Conservation (phyloP, 2,329 filamentous ascomycete species). For the Cordyceps pruinosa region DNA sequence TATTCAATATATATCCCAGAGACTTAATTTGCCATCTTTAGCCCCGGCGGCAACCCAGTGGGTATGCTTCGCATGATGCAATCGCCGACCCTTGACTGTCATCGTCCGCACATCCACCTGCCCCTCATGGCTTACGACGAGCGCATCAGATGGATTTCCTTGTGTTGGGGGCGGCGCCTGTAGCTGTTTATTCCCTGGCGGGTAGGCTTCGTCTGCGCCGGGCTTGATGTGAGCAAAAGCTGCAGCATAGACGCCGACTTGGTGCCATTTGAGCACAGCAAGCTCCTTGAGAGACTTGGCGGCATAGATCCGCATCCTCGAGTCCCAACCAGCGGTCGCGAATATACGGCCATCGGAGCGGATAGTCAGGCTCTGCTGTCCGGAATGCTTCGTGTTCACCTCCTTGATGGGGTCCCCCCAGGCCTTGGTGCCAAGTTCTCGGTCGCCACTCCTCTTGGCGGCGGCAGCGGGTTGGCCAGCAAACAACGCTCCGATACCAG, state of each 20-base stretch:
- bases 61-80: constrained; percentile 56
- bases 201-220: neutral
- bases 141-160: neutral
- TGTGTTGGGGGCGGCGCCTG: neutral
- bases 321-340: constrained; percentile 90
- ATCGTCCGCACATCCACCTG: neutral
- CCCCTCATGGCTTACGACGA: constrained; percentile 10
- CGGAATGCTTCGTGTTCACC: constrained; percentile 77
- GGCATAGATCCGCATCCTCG: constrained; percentile 72
- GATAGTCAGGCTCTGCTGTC: constrained; percentile 74
- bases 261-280: constrained; percentile 91
- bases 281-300: constrained; percentile 75
- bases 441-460: neutral
- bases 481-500: constrained; percentile 8
- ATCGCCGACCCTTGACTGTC: constrained; percentile 55
- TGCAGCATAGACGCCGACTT: constrained; percentile 75
- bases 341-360: constrained; percentile 77
- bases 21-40: constrained; percentile 89
- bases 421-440: constrained; percentile 17
- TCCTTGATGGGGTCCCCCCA: constrained; percentile 49
- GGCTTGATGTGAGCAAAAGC: constrained; percentile 53
- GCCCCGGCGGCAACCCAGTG: constrained; percentile 89
- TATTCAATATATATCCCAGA: constrained; percentile 83
- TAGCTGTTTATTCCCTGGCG: neutral
- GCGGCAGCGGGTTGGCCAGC: constrained; percentile 6